Evolutionary conservation across 1,284 basidiomycete species (phyloP).

Genomic region (Trichosporon coremiiforme): DNA sequence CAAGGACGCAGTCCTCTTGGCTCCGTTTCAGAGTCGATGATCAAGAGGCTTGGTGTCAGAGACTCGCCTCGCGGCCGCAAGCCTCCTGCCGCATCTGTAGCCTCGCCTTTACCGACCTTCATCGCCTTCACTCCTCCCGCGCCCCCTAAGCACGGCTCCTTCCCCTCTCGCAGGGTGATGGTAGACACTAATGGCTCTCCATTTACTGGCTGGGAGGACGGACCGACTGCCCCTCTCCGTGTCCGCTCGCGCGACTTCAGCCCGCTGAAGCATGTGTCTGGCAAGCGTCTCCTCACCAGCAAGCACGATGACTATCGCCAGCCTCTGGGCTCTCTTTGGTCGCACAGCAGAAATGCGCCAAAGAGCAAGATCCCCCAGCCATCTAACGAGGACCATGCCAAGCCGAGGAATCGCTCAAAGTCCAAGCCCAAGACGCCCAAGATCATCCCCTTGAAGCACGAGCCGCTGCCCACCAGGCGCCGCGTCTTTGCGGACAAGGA

Average conservation of each 20-base stretch:
- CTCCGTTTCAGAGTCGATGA: neutral
- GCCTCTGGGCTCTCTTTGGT: neutral
- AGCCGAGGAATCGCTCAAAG: conserved; percentile 5
- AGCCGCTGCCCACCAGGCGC: neutral
- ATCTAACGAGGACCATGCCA: neutral
- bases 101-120: neutral
- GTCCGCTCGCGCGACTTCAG: neutral
- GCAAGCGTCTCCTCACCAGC: neutral
- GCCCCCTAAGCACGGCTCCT: neutral
- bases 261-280: neutral
- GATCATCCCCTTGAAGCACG: conserved; percentile 8
- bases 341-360: neutral
- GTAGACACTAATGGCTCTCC: conserved; percentile 14
- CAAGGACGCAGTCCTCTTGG: neutral
- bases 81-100: neutral
- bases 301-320: neutral
- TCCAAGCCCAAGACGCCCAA: conserved; percentile 14
- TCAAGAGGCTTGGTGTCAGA: neutral
- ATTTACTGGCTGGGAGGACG: conserved; percentile 3
- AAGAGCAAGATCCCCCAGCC: conserved; percentile 7
- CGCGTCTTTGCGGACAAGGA: neutral
- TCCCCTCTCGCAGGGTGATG: neutral
- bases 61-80: neutral
- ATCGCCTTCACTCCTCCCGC: conserved; percentile 8
- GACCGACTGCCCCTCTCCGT: neutral